A percentile compares a stretch with the other conserved stretches of the same genome.
These are phyloP conservation scores for Scleromitrula shiraiana DNA, from an alignment of 2,329 filamentous ascomycete genomes.

Conservation along the genomic window DNA sequence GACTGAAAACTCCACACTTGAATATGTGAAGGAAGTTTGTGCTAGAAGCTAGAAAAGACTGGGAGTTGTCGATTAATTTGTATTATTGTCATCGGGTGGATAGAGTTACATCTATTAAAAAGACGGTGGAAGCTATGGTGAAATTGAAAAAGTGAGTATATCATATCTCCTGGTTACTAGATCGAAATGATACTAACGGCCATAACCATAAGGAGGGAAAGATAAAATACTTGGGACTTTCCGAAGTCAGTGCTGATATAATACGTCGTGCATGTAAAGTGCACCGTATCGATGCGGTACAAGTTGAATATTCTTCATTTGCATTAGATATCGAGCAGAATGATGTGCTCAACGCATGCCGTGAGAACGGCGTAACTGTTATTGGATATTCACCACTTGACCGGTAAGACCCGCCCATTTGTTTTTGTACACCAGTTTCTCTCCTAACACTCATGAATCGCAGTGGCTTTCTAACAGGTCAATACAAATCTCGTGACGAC, in stretches of 20 bases:
- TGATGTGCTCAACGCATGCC: slow-evolving; percentile 43
- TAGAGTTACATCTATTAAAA: slow-evolving; percentile 34
- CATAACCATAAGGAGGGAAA: slow-evolving; percentile 37
- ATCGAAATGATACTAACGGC: slow-evolving; percentile 8
- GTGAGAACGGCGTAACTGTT: slow-evolving; percentile 48
- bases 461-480: slow-evolving; percentile 46
- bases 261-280: slow-evolving; percentile 44
- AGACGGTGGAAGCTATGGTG: slow-evolving; percentile 35
- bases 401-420: neutral
- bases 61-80: slow-evolving; percentile 34
- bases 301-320: slow-evolving; percentile 48
- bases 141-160: slow-evolving; percentile 28
- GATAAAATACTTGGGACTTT: slow-evolving; percentile 49
- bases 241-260: slow-evolving; percentile 41
- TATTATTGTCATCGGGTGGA: slow-evolving; percentile 32
- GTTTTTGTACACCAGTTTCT: no score
- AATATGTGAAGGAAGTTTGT: slow-evolving; percentile 36
- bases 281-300: slow-evolving; percentile 41
- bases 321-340: slow-evolving; percentile 50
- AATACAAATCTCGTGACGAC: slow-evolving; percentile 38
- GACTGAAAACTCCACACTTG: slow-evolving; percentile 31
- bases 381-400: slow-evolving; percentile 54
- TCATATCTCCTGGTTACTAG: neutral
- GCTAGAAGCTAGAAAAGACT: slow-evolving; percentile 35
- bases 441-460: neutral